These are phyloP conservation scores for Bruguiera hainesii DNA, from an alignment of 441 rosid genomes.

Conservation along the genomic window DNA sequence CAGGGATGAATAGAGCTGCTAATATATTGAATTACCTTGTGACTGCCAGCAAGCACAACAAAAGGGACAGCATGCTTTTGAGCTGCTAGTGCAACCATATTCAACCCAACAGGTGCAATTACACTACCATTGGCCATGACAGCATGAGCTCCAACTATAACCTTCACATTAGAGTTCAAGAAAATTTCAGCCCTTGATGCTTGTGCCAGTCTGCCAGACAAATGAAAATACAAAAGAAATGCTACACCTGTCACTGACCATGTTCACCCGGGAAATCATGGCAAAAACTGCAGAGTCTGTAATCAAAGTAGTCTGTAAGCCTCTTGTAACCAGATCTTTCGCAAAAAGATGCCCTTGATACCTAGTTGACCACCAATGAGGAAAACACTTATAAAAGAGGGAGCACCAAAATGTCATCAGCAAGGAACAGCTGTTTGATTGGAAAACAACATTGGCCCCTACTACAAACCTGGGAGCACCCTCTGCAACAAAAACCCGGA, in stretches of 20 bases:
- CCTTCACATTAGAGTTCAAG: conserved; percentile 44
- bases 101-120: conserved; percentile 94
- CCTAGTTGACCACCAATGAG: conserved; percentile 35
- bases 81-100: conserved; percentile 99
- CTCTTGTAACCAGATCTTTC: conserved; percentile 87
- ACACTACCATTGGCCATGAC: conserved; percentile 99
- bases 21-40: conserved; percentile 58
- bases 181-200: background rate
- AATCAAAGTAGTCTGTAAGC: conserved; percentile 88
- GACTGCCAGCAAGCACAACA: conserved; percentile 96
- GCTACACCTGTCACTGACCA: conserved; percentile 42
- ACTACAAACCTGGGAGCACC: conserved; percentile 94
- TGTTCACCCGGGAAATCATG: conserved; percentile 93
- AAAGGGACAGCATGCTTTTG: conserved; percentile 98
- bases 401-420: conserved; percentile 11
- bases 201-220: conserved; percentile 1
- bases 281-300: conserved; percentile 98
- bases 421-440: conserved; percentile 12
- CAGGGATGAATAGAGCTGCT: background rate
- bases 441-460: conserved; percentile 15
- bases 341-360: conserved; percentile 95
- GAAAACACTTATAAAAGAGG: conserved; percentile 8
- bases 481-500: conserved; percentile 93
- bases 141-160: conserved; percentile 98
- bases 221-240: background rate